Evolutionary conservation across 331 rosid genomes (phyloP).

Genomic region (Quercus tomentella): DNA sequence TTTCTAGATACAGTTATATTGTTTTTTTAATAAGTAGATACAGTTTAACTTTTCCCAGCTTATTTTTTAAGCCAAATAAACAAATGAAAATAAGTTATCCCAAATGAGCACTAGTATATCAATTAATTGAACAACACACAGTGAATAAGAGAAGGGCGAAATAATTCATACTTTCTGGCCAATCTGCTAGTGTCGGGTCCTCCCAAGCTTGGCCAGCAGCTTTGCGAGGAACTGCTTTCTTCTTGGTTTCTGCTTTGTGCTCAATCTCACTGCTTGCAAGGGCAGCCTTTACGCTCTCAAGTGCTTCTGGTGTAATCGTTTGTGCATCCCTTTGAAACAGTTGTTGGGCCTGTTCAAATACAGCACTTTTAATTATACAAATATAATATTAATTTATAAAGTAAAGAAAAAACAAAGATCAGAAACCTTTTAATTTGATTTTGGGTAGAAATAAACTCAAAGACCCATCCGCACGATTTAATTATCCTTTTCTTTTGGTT

Average conservation of each 20-base stretch:
- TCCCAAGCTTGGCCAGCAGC: slow-evolving; percentile 97
- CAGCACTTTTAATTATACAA: not conserved
- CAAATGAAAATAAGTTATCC: too few species aligned
- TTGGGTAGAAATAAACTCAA: too few species aligned
- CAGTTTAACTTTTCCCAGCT: too few species aligned
- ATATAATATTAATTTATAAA: not conserved
- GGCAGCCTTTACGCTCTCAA: slow-evolving; percentile 92
- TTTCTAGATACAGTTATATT: too few species aligned
- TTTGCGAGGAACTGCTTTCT: slow-evolving; percentile 93
- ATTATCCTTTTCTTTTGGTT: not conserved
- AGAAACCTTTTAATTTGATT: not conserved
- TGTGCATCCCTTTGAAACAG: slow-evolving; percentile 92
- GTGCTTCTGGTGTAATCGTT: slow-evolving; percentile 84
- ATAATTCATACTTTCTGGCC: slow-evolving; percentile 76
- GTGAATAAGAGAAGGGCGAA: not conserved
- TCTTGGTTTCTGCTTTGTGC: slow-evolving; percentile 74
- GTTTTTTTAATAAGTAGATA: too few species aligned
- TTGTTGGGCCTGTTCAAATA: slow-evolving; percentile 72
- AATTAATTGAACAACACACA: not conserved
- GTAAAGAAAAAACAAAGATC: not conserved
- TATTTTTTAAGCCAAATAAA: too few species aligned
- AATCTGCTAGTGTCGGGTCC: slow-evolving; percentile 93
- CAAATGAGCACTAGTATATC: not conserved
- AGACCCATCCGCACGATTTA: not conserved
- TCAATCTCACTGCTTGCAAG: slow-evolving; percentile 86